phyloP scores from a whole-genome alignment of 2,329 filamentous ascomycete species.

The Lizonia empirigonia region DNA sequence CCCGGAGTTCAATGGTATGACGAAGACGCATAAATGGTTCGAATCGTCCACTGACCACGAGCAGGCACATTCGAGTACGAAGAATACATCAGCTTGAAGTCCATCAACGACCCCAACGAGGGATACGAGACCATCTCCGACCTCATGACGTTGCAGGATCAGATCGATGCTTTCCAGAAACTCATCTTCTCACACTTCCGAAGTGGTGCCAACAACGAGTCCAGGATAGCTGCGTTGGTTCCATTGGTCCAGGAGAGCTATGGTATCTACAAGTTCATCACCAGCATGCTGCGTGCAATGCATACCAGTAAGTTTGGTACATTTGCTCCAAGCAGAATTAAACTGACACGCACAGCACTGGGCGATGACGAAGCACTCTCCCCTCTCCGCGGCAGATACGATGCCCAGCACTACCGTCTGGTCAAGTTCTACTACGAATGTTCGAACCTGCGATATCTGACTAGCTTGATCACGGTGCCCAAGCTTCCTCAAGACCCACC shows the following conservation, averaged over 20 bases:
- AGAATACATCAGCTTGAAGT: slow-evolving; percentile 97
- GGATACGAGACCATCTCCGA: slow-evolving; percentile 96
- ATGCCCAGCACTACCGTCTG: slow-evolving; percentile 94
- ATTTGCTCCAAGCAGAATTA: background rate
- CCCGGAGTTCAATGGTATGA: slow-evolving; percentile 88
- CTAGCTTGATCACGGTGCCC: slow-evolving; percentile 92
- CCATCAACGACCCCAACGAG: slow-evolving; percentile 98
- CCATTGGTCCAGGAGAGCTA: slow-evolving; percentile 97
- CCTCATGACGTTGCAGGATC: slow-evolving; percentile 94
- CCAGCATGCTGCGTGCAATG: slow-evolving; percentile 98
- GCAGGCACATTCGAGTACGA: slow-evolving; percentile 91
- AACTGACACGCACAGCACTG: slow-evolving; percentile 63
- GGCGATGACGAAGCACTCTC: slow-evolving; percentile 92
- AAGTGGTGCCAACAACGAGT: slow-evolving; percentile 90
- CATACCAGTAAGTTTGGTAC: slow-evolving; percentile 72
- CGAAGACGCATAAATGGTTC: background rate
- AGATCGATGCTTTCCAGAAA: slow-evolving; percentile 98
- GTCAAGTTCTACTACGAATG: slow-evolving; percentile 99
- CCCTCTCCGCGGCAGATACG: slow-evolving; percentile 84
- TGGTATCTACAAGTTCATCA: slow-evolving; percentile 99
- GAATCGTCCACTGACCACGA: slow-evolving; percentile 22
- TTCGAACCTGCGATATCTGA: slow-evolving; percentile 94
- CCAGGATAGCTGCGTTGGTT: slow-evolving; percentile 90
- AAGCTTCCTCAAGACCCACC: slow-evolving; percentile 95
- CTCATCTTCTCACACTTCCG: slow-evolving; percentile 97